Base-by-base conservation (phyloP, 2,329 filamentous ascomycete species). In the Pezicula rhizophila region DNA sequence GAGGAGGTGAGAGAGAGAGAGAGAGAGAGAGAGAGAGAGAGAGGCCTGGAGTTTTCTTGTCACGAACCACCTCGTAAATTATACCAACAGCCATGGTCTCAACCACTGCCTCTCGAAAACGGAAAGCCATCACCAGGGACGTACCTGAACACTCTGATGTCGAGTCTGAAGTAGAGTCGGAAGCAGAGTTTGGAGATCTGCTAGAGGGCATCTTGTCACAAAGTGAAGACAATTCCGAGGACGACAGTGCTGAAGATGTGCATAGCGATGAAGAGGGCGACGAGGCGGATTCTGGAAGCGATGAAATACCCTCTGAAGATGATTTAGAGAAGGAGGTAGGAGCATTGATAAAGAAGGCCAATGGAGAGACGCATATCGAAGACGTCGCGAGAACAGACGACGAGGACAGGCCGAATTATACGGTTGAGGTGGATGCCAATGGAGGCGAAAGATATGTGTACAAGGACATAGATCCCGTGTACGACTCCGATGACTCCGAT, bases 401-500 rank as follows among this genome's bases (percentile, higher is more conserved):
- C 7, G 65, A 70, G 5, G 67, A 69, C 33, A 66, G 67, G 18
- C 67, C 69, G 49, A 75, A 76, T 55, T 80, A 80, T 55, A 74
- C 71, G 46, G 66, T 84, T 38, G 76, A 85, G 39, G 85, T 78
- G 49, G 93, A 96, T 62, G 92, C 93, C 58, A 93, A 96, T 70
- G 93, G 93, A 52, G 87, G 89, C 60, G 80, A 84, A 55, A 83
- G 93, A 66, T 99, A 95, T 64, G 78, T 96, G 40, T 99, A 97
- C 70, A 81, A 87, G 54, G 93, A 97, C 64, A 90, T 99, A 55
- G 86, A 97, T 57, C 89, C 92, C 2, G 85, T 90, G 47, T 96
- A 99, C 70, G 93, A 97, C 64, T 96, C 91, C 2, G 95, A 99
- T 69, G 92, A 96, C 64, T 87, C 87, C 3, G 92, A 96, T 66